Evolutionary conservation across 2,329 filamentous ascomycete species (phyloP), one percentile per base, ranked within the genome.

Genomic region (Epichloe elymi): DNA sequence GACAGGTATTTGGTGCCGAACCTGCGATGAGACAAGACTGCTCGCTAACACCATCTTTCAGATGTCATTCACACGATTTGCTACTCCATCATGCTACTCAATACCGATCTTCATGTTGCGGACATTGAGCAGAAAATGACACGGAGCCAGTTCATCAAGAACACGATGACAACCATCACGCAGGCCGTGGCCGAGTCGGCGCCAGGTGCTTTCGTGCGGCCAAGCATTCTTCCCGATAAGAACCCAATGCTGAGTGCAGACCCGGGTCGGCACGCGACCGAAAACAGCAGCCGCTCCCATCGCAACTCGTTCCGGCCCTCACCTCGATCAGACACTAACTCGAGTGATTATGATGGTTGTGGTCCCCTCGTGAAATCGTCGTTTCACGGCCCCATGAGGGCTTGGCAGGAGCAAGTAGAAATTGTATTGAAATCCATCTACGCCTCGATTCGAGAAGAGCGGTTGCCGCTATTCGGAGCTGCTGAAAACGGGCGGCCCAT

Each of bases 61-160:
- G 91, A 97, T 70, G 86, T 97, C 46, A 90, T 98, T 17, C 91
- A 98, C 65, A 96, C 90, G 23, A 94, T 97, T 56, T 94, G 88
- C 69, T 98, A 97, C 67, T 96, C 93, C 1, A 82, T 98, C 56
- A 83, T 98, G 62, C 76, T 98, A 11, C 76, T 98, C 56, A 98
- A 98, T 62, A 98, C 93, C 36, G 93, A 98, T 70, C 74, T 98
- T 51, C 91, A 98, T 62, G 68, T 97, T 61, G 93, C 91, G 53
- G 90, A 97, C 63, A 95, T 97, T 59, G 89, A 95, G 55, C 82
- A 86, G 60, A 95, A 95, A 71, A 98, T 98, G 93, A 97, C 91
- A 1, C 82, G 86, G 51, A 84, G 78, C 56, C 91, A 97, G 62
- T 98, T 97, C 62, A 80, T 98, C 63, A 95, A 94, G 68, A 98